Conservation (phyloP, 2,329 filamentous ascomycete genomes). For the Microcyclosporella mali region DNA sequence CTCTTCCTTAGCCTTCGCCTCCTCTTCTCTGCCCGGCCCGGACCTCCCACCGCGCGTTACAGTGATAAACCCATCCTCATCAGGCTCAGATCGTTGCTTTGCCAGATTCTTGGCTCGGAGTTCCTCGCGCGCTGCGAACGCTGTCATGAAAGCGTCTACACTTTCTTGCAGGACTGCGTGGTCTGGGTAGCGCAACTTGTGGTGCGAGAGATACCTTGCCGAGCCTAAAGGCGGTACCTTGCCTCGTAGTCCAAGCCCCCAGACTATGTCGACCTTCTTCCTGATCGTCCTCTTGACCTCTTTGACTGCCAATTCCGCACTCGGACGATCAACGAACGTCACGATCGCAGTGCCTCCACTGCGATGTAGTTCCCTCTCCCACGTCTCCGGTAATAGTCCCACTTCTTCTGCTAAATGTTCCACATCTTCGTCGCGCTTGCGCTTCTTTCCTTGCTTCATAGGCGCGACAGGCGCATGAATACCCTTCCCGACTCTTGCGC, state of each 20-base stretch:
- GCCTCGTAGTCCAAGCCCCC: conserved; percentile 58
- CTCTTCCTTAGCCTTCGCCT: conserved; percentile 56
- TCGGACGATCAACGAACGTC: conserved; percentile 74
- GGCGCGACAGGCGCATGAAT: conserved; percentile 30
- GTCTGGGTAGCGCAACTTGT: conserved; percentile 65
- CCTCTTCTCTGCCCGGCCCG: conserved; percentile 64
- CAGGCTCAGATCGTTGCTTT: conserved; percentile 67
- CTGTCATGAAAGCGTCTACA: conserved; percentile 78
- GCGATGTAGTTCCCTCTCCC: conserved; percentile 62
- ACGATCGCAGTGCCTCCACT: conserved; percentile 77
- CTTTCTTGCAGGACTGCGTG: conserved; percentile 60
- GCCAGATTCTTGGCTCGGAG: conserved; percentile 57
- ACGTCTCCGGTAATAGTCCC: conserved; percentile 58
- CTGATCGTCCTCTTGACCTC: conserved; percentile 59
- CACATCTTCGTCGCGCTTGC: conserved; percentile 45
- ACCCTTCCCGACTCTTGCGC: conserved; percentile 44
- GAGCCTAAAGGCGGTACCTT: conserved; percentile 54
- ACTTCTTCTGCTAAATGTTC: conserved; percentile 46
- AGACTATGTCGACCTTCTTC: conserved; percentile 55
- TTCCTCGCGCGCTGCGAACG: conserved; percentile 65
- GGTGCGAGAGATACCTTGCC: conserved; percentile 54
- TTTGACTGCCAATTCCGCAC: conserved; percentile 69
- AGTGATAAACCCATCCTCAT: conserved; percentile 93
- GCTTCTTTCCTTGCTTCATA: conserved; percentile 46
- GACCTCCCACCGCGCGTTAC: conserved; percentile 71